Conservation (phyloP, 192 early-diverging fungal genomes). For the Kickxella alabastrina region DNA sequence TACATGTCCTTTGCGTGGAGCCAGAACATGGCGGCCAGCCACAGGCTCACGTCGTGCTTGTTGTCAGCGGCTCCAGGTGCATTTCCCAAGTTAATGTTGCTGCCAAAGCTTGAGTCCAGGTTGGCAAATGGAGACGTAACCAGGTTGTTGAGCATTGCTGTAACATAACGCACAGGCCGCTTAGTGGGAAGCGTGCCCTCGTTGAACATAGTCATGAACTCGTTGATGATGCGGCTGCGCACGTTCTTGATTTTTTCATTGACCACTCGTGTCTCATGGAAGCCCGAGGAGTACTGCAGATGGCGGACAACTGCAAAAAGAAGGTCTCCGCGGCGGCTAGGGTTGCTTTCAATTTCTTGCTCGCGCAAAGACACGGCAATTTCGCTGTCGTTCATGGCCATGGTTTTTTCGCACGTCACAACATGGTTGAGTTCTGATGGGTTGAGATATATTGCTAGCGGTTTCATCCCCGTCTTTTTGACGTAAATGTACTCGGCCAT, state of each 20-base stretch:
- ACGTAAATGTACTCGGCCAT: slow-evolving; percentile 51
- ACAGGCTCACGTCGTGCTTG: slow-evolving; percentile 41
- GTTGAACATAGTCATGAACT: slow-evolving; percentile 36
- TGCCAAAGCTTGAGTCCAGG: background rate
- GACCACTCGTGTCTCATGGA: slow-evolving; percentile 23
- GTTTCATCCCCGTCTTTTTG: slow-evolving; percentile 37
- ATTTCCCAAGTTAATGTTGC: slow-evolving; percentile 3
- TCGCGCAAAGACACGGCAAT: slow-evolving; percentile 25
- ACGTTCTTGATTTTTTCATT: slow-evolving; percentile 49
- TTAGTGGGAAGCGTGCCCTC: slow-evolving; percentile 26
- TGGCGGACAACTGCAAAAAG: slow-evolving; percentile 33
- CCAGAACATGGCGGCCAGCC: slow-evolving; percentile 49
- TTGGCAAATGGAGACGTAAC: slow-evolving; percentile 30
- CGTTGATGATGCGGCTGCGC: slow-evolving; percentile 36
- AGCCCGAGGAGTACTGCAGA: slow-evolving; percentile 31
- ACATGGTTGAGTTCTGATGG: slow-evolving; percentile 34
- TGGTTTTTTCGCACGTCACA: slow-evolving; percentile 17
- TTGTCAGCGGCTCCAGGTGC: slow-evolving; percentile 6
- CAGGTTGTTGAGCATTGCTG: slow-evolving; percentile 28
- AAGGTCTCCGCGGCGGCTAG: slow-evolving; percentile 25
- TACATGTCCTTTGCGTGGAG: slow-evolving; percentile 36
- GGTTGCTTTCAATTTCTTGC: slow-evolving; percentile 20
- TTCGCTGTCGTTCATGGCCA: slow-evolving; percentile 19
- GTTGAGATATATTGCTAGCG: slow-evolving; percentile 40
- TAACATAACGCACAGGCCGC: slow-evolving; percentile 28